Percentiles rank a stretch among this genome's conserved stretches.
phyloP scores from a whole-genome alignment of 768 basidiomycete species.

The Leccinellum rugosiceps region DNA sequence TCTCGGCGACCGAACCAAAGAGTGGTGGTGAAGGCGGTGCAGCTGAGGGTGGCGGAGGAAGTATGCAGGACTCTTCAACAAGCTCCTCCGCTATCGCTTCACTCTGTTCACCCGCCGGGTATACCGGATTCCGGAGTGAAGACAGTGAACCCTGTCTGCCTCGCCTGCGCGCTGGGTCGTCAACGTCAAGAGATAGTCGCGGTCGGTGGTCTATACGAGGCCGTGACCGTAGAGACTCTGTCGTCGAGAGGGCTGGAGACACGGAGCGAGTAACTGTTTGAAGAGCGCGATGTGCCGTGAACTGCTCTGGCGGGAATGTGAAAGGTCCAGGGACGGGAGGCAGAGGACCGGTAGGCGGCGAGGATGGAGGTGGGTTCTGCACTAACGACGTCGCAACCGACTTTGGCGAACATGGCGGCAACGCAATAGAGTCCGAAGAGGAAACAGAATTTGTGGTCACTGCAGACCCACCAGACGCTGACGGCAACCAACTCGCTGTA shows the following conservation, averaged over 20 bases:
- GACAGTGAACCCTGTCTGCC: slow-evolving; percentile 28
- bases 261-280: slow-evolving; percentile 19
- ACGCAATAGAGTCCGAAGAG: slow-evolving; percentile 2
- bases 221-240: slow-evolving; percentile 16
- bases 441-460: not conserved
- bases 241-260: slow-evolving; percentile 23
- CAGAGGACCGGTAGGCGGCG: slow-evolving; percentile 55
- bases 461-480: slow-evolving; percentile 4
- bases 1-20: slow-evolving; percentile 6
- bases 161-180: slow-evolving; percentile 14
- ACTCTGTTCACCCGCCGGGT: slow-evolving; percentile 7
- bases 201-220: slow-evolving; percentile 17
- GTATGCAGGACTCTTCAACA: not conserved
- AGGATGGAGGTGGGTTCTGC: slow-evolving; percentile 54
- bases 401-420: slow-evolving; percentile 16
- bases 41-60: not conserved
- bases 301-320: slow-evolving; percentile 47
- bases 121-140: slow-evolving; percentile 25
- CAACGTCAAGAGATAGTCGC: slow-evolving; percentile 14
- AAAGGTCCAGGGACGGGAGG: slow-evolving; percentile 68
- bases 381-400: slow-evolving; percentile 4
- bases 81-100: slow-evolving; percentile 21
- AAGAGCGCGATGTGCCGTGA: slow-evolving; percentile 38
- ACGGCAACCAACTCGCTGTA: slow-evolving; percentile 1
- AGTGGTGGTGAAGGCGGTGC: slow-evolving; percentile 1